A percentile compares a stretch with the other conserved stretches of the same genome.
phyloP scores from a whole-genome alignment of 2,329 filamentous ascomycete genomes.

The Alternaria metachromatica region DNA sequence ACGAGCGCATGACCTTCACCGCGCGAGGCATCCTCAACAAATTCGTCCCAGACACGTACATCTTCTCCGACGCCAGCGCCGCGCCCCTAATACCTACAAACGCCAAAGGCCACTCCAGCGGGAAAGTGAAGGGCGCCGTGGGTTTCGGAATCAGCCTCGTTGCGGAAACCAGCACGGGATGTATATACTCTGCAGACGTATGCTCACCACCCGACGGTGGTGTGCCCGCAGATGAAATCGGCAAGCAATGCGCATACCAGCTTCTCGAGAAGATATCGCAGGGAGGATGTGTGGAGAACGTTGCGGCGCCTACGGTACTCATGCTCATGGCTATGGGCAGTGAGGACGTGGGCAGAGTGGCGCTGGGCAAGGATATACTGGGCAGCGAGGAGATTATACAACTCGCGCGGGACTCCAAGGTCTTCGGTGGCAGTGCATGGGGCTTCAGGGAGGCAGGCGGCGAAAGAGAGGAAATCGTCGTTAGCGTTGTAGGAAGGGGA shows the following conservation, averaged over 20 bases:
- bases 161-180: constrained; percentile 87
- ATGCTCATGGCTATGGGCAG: constrained; percentile 97
- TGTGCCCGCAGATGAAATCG: constrained; percentile 86
- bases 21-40: constrained; percentile 84
- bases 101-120: constrained; percentile 68
- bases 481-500: constrained; percentile 91
- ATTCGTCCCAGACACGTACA: constrained; percentile 86
- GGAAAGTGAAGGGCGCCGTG: constrained; percentile 71
- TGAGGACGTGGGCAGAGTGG: constrained; percentile 89
- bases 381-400: constrained; percentile 81
- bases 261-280: constrained; percentile 81
- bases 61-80: constrained; percentile 73
- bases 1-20: constrained; percentile 91
- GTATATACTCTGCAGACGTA: constrained; percentile 87
- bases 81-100: constrained; percentile 69
- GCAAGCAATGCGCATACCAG: constrained; percentile 86
- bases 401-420: constrained; percentile 81
- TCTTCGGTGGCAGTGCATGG: constrained; percentile 92
- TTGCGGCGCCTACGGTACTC: constrained; percentile 76
- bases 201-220: constrained; percentile 77
- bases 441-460: constrained; percentile 69
- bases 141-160: constrained; percentile 92
- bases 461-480: constrained; percentile 73
- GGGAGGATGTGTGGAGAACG: constrained; percentile 79
- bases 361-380: constrained; percentile 80